These are phyloP conservation scores for Fusarium abutilonis DNA, from an alignment of 2,329 filamentous ascomycete species.

Conservation along the genomic window DNA sequence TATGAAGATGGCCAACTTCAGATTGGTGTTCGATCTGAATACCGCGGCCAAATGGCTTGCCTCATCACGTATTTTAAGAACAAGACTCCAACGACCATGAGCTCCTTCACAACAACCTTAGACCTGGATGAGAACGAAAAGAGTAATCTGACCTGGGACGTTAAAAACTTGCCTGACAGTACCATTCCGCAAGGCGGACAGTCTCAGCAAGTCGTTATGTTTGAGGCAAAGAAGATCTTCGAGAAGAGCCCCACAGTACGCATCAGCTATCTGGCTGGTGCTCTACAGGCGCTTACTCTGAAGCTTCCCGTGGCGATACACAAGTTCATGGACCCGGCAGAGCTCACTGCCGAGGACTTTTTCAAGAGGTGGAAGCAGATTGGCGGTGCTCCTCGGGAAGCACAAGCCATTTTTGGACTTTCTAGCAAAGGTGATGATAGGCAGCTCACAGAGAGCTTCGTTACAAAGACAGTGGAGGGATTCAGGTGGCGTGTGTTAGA, in stretches of 20 bases:
- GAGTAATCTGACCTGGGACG: conserved; percentile 79
- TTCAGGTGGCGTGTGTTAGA: conserved; percentile 90
- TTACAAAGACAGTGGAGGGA: conserved; percentile 78
- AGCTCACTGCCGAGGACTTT: conserved; percentile 89
- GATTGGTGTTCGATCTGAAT: conserved; percentile 90
- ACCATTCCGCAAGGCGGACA: conserved; percentile 79
- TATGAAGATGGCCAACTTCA: conserved; percentile 97
- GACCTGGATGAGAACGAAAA: conserved; percentile 78
- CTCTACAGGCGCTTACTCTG: conserved; percentile 89
- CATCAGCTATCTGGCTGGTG: conserved; percentile 92
- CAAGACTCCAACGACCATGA: conserved; percentile 85
- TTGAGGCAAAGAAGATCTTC: conserved; percentile 86
- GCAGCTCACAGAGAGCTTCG: conserved; percentile 76
- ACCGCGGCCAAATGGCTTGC: conserved; percentile 93
- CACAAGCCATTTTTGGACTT: conserved; percentile 85
- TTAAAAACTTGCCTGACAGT: conserved; percentile 88
- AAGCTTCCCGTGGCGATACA: conserved; percentile 89
- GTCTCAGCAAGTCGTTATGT: conserved; percentile 93
- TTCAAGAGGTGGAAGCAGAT: conserved; percentile 99
- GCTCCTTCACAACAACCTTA: conserved; percentile 92
- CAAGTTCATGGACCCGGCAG: conserved; percentile 96
- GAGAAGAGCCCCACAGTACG: conserved; percentile 87
- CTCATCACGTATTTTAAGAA: conserved; percentile 97
- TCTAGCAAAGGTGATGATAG: conserved; percentile 59
- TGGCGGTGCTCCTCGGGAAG: conserved; percentile 85